phyloP scores from a whole-genome alignment of 257 asterid genomes.

The Jacaranda copaia region DNA sequence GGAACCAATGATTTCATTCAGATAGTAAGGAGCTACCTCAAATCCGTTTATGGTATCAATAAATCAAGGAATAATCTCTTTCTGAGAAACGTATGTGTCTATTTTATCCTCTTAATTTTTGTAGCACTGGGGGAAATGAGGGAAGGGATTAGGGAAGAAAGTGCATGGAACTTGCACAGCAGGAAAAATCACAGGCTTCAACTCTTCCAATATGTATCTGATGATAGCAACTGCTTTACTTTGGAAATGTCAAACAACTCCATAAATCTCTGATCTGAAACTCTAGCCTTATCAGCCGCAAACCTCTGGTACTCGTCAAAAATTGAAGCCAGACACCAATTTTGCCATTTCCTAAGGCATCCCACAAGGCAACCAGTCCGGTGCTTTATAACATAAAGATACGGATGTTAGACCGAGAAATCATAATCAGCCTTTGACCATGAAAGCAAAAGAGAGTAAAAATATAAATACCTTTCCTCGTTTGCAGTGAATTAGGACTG shows the following conservation, averaged over 20 bases:
- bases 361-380: conserved; percentile 94
- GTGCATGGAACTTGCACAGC: conserved; percentile 12
- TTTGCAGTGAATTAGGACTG: conserved; percentile 87
- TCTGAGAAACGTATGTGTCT: too few relatives aligned
- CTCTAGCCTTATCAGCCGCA: conserved; percentile 87
- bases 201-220: conserved; percentile 36
- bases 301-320: conserved; percentile 81
- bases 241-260: conserved; percentile 70
- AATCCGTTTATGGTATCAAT: neutral
- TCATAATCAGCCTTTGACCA: neutral
- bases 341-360: conserved; percentile 78
- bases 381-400: conserved; percentile 53
- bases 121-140: neutral
- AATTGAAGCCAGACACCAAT: conserved; percentile 84
- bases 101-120: neutral
- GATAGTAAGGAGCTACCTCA: conserved; percentile 19
- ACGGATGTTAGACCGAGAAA: conserved; percentile 9
- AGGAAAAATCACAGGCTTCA: conserved; percentile 18
- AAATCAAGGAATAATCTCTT: conserved; percentile 21
- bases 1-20: conserved; percentile 24
- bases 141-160: conserved; percentile 20
- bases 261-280: conserved; percentile 75
- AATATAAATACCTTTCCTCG: conserved; percentile 75
- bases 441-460: neutral
- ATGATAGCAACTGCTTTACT: conserved; percentile 42